A percentile compares a stretch with the other conserved stretches of the same genome.
Evolutionary conservation across 2,329 filamentous ascomycete genomes (phyloP).

Genomic region (Sordariomycetes sp.): DNA sequence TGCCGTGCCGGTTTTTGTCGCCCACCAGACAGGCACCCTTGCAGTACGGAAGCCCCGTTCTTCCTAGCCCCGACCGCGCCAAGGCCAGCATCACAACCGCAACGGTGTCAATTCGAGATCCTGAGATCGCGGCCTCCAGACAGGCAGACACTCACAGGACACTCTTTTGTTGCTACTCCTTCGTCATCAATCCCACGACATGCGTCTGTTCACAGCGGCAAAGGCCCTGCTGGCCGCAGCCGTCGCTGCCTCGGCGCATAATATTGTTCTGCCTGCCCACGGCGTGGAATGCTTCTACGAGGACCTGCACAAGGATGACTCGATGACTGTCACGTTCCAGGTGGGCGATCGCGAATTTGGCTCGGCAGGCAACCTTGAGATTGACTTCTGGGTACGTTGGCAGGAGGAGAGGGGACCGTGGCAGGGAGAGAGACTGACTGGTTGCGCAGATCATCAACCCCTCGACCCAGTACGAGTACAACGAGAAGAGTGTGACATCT

Average conservation of each 20-base stretch:
- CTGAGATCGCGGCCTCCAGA: not conserved
- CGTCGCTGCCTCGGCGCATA: slow-evolving; percentile 65
- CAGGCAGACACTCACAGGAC: not conserved
- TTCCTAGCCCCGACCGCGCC: slow-evolving; percentile 1
- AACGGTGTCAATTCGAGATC: slow-evolving; percentile 21
- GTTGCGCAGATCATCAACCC: slow-evolving; percentile 66
- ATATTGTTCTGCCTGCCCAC: slow-evolving; percentile 89
- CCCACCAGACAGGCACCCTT: not conserved
- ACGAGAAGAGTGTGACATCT: slow-evolving; percentile 73
- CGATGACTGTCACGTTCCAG: slow-evolving; percentile 98
- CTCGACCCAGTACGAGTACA: slow-evolving; percentile 62
- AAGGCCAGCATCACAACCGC: slow-evolving; percentile 5
- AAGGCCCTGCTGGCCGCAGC: slow-evolving; percentile 31
- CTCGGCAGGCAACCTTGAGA: slow-evolving; percentile 84
- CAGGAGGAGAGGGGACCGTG: slow-evolving; percentile 1
- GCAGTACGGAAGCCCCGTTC: not conserved
- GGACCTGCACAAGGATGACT: slow-evolving; percentile 82
- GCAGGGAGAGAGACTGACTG: not conserved
- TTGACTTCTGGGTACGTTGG: slow-evolving; percentile 87
- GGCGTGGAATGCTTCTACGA: slow-evolving; percentile 98
- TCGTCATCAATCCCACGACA: slow-evolving; percentile 6
- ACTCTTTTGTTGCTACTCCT: not conserved
- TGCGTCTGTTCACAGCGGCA: slow-evolving; percentile 22
- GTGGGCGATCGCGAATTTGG: slow-evolving; percentile 96
- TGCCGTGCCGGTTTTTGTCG: not conserved